Evolutionary conservation across 176 grass and related monocot genomes (phyloP), one percentile per base, ranked within the genome.

Genomic region (Cymbopogon citratus): DNA sequence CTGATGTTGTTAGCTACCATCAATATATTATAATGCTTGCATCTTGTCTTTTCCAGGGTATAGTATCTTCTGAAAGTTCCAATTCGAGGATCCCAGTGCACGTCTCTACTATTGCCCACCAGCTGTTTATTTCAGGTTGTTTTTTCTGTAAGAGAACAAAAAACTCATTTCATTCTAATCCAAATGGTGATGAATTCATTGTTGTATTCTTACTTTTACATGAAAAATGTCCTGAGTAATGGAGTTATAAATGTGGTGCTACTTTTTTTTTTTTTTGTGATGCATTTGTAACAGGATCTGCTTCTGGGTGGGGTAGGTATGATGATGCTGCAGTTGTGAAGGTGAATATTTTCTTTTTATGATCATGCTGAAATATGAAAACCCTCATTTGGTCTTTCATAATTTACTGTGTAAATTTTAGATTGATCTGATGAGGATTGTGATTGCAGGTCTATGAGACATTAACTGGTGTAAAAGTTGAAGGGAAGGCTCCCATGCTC

Each of bases 281-380:
- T 85, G 41, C 66, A 78, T 85, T 84, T 74, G 15, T 39, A 80
- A 91, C 85, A 98, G 95, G 90, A 75, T 98, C 95, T 56, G 88
- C 95, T 81, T 87, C 92, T 72, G 95, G 92, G 19, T 98, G 92
- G 92, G 95, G 95, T 66, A 88, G 95, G 81, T 78, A 64, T 67
- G 95, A 98, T 71, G 95, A 98, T 89, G 83, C 90, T 89, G 95
- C 86, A 27, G 92, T 94, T 83, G 92, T 98, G 26, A 98, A 94
- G 92, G 95, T 98, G 34, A 81, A 31, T 83, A 73, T 72, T 38
- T 59, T 73, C 3, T 73, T 65, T 81, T 18, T 49, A 23, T 63
- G 52, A 26, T 41, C 40, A 23, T 66, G 74, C 29, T 16, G 40
- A 40, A 80, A 80, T 69, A 67, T 39, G 51, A 81, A 28, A 62